Percentiles rank a stretch among this genome's conserved stretches.
Conservation (phyloP, 352 stramenopile species). For the Hyphochytrium catenoides region DNA sequence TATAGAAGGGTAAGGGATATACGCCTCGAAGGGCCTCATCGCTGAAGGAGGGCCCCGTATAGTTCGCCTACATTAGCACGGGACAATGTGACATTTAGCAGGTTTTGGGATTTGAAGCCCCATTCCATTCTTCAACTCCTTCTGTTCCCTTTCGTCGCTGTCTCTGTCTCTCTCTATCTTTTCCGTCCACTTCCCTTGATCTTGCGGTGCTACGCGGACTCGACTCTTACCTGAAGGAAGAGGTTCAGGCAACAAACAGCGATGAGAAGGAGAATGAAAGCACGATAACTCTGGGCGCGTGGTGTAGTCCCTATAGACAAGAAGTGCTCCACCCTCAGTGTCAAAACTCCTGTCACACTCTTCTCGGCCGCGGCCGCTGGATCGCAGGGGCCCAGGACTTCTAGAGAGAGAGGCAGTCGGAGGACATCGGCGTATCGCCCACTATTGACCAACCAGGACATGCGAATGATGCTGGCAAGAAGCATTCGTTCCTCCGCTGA, state of each 20-base stretch:
- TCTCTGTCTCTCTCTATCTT: too few species aligned
- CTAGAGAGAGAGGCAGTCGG: constrained; percentile 14
- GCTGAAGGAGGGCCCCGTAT: constrained; percentile 43
- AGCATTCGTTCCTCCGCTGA: too few species aligned
- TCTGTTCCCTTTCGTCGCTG: too few species aligned
- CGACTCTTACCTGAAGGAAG: too few species aligned
- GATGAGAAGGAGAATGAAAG: constrained; percentile 29
- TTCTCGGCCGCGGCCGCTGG: constrained; percentile 3
- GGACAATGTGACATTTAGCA: too few species aligned
- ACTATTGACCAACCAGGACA: constrained; percentile 24
- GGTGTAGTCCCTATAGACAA: constrained; percentile 11
- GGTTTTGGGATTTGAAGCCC: too few species aligned
- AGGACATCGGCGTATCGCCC: constrained; percentile 31
- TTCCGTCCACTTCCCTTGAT: too few species aligned
- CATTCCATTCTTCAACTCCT: too few species aligned
- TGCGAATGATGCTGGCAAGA: too few species aligned
- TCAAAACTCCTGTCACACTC: constrained; percentile 22
- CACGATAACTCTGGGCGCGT: constrained; percentile 14
- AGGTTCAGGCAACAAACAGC: constrained; percentile 35
- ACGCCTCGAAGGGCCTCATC: constrained; percentile 20
- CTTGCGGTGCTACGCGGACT: too few species aligned
- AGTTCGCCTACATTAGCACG: constrained; percentile 54
- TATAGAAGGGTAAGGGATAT: too few species aligned
- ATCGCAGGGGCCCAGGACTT: not conserved
- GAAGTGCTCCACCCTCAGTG: constrained; percentile 17